Evolutionary conservation across 768 basidiomycete species (phyloP).

Genomic region (Pisolithus microcarpus): DNA sequence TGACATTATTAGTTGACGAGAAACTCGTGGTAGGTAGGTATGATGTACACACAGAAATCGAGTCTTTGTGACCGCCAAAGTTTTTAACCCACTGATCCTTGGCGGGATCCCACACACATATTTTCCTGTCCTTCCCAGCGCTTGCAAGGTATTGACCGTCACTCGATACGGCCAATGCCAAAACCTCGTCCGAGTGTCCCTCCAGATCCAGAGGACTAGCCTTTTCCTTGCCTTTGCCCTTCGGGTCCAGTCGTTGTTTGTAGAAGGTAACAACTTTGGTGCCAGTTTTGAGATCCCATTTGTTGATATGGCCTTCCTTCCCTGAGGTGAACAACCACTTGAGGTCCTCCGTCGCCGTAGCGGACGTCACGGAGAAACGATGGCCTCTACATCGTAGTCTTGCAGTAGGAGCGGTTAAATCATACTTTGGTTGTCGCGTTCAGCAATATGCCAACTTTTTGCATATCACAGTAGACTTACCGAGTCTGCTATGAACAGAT

Average conservation of each 20-base stretch:
- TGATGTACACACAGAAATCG: conserved; percentile 53
- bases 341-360: conserved; percentile 67
- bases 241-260: conserved; percentile 47
- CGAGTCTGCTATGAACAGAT: conserved; percentile 69
- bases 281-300: conserved; percentile 71
- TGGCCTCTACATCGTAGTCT: conserved; percentile 65
- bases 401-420: conserved; percentile 34
- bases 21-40: conserved; percentile 27
- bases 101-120: conserved; percentile 84
- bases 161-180: conserved; percentile 73
- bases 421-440: conserved; percentile 36
- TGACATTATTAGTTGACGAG: conserved; percentile 23
- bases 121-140: conserved; percentile 73
- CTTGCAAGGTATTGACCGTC: conserved; percentile 85
- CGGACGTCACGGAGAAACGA: conserved; percentile 73
- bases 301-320: conserved; percentile 86
- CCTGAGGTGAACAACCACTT: conserved; percentile 78
- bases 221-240: conserved; percentile 53
- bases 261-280: conserved; percentile 51
- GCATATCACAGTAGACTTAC: conserved; percentile 34
- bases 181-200: conserved; percentile 85
- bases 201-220: conserved; percentile 39
- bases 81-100: conserved; percentile 70
- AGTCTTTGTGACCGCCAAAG: conserved; percentile 72
- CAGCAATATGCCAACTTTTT: not conserved